A percentile compares a stretch with the other conserved stretches of the same genome.
Conservation (phyloP, 345 rosid genomes). For the Euphorbia lathyris region DNA sequence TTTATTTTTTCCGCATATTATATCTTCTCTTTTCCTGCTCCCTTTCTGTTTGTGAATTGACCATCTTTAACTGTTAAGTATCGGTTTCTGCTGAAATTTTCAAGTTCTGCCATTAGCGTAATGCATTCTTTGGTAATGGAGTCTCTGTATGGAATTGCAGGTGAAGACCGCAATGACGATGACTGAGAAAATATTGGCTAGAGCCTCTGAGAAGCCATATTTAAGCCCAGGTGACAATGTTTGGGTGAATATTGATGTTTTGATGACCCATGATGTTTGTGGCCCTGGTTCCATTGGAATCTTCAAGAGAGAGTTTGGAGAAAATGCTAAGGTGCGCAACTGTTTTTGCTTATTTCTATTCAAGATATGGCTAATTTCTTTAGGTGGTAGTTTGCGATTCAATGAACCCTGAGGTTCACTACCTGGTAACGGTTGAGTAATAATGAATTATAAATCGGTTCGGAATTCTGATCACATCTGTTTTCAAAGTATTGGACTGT, state of each 20-base stretch:
- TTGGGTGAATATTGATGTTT: slow-evolving; percentile 85
- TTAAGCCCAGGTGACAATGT: slow-evolving; percentile 88
- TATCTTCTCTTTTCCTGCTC: not conserved
- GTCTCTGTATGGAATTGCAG: slow-evolving; percentile 32
- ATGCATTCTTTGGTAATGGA: not conserved
- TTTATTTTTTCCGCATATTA: not conserved
- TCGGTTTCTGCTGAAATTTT: not conserved
- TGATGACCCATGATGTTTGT: slow-evolving; percentile 98
- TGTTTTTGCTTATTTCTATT: not conserved
- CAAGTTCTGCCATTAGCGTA: not conserved
- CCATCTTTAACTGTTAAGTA: not conserved
- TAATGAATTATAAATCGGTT: not conserved
- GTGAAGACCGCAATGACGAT: slow-evolving; percentile 91
- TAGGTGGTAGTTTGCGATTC: not conserved
- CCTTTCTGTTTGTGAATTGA: not conserved
- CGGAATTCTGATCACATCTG: too few species aligned
- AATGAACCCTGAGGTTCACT: not conserved
- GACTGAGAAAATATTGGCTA: slow-evolving; percentile 94
- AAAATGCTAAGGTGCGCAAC: slow-evolving; percentile 66
- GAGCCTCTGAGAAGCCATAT: slow-evolving; percentile 68
- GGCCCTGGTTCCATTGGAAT: slow-evolving; percentile 94
- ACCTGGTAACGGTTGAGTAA: not conserved
- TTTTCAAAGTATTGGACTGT: not conserved
- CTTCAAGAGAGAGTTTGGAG: slow-evolving; percentile 87
- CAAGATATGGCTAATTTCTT: not conserved